Base-by-base conservation (phyloP, 805 yeast species). In the Saccharomycopsis schoenii region DNA sequence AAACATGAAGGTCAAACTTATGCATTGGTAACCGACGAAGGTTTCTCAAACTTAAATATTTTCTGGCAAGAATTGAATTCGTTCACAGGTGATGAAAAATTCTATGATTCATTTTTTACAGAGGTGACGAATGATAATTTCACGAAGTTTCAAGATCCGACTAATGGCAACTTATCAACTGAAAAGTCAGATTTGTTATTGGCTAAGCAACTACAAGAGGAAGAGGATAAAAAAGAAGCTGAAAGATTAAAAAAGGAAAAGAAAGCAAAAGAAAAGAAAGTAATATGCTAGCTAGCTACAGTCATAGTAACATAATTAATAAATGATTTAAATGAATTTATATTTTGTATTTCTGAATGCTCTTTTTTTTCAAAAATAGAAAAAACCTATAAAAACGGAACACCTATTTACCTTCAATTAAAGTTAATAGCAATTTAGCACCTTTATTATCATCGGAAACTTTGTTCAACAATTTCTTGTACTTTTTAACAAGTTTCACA, bases 51-150 rank as follows among this genome's bases (percentile, higher is more conserved):
- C 24, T 75, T 77, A 50, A 74, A 78, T n/a, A 79, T 87, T 19
- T 89, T 89, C 8, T 93, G 98, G 98, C 92, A 88, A 69, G 81
- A 88, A 0, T 73, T 93, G 51, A 79, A 78, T 57, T 81, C 89
- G 1, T 79, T 84, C 2, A 78, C 78, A 54, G 97, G 97, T 0
- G 96, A 89, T 68, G 74, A 77, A 34, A 25, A n/a, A n/a, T 88
- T 85, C 66, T 83, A 82, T 70, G 81, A 82, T 14, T 96, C 94
- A 1, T 77, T 76, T 19, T 89, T 89, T 65, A 70, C 76, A 8
- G 85, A 85, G 1, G 69, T 77, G 0, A 64, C 57, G 12, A 24
- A 58, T 9, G 19, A 15, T n/a, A 17, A 60, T 58, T 5, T 34
- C 6, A 24, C 59, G 9, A 43, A 42, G 17, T 29, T 24, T 14